phyloP scores from a whole-genome alignment of 2,329 filamentous ascomycete species.

The Paramyrothecium sp. region DNA sequence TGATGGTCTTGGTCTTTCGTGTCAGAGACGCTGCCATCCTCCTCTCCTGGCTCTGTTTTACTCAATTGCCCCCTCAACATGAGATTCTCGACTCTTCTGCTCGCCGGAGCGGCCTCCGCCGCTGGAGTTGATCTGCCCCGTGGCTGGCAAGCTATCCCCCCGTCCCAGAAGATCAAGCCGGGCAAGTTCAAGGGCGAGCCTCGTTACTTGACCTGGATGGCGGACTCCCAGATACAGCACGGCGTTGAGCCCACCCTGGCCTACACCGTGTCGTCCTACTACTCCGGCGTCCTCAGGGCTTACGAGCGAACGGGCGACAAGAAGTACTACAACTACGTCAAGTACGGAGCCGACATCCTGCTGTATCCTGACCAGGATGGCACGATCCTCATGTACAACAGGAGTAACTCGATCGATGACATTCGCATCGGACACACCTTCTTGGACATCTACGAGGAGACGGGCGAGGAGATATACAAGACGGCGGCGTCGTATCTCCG shows the following conservation, averaged over 20 bases:
- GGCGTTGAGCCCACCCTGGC: constrained; percentile 21
- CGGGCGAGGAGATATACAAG: constrained; percentile 13
- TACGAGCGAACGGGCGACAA: constrained; percentile 18
- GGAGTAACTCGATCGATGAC: constrained; percentile 14
- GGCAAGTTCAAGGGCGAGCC: constrained; percentile 11
- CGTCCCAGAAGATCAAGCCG: constrained; percentile 8
- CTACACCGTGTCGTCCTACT: constrained; percentile 17
- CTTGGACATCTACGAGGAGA: constrained; percentile 12
- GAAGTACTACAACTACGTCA: constrained; percentile 21
- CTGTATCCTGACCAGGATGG: constrained; percentile 19
- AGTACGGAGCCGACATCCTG: constrained; percentile 17
- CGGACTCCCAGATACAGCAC: constrained; percentile 22
- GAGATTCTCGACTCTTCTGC: neutral
- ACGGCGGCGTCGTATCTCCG: constrained; percentile 11
- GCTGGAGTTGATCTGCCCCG: constrained; percentile 5
- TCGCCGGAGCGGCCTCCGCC: neutral
- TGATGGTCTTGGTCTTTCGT: neutral
- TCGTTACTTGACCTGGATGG: constrained; percentile 23
- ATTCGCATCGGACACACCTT: constrained; percentile 14
- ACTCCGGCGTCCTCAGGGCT: constrained; percentile 11
- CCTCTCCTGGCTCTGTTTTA: neutral
- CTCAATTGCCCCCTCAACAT: neutral
- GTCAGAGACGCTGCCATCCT: neutral
- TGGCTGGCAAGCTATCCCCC: constrained; percentile 13
- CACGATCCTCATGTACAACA: constrained; percentile 14